Evolutionary conservation across 202 grass and related monocot species (phyloP).

Genomic region (Carex arenaria): DNA sequence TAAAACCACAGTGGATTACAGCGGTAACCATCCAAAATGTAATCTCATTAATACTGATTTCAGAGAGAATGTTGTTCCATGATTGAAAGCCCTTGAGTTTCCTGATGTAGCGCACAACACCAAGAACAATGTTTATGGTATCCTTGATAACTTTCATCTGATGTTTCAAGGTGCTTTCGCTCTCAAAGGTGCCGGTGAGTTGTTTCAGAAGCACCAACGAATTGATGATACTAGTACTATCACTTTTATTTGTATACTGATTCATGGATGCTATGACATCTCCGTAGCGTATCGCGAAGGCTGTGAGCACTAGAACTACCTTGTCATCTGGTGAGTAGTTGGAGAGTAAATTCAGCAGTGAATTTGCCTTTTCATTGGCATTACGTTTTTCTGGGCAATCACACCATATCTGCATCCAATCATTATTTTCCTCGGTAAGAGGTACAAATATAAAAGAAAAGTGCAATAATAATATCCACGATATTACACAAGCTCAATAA

Average conservation of each 20-base stretch:
- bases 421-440: too few species aligned
- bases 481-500: too few species aligned
- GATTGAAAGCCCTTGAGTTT: background rate
- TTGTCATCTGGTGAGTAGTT: slow-evolving; percentile 1
- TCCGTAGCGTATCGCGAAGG: background rate
- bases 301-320: background rate
- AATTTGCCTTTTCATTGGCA: slow-evolving; percentile 12
- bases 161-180: background rate
- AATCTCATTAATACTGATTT: background rate
- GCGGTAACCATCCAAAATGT: background rate
- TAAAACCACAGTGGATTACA: background rate
- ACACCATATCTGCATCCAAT: background rate
- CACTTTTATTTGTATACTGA: background rate
- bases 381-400: slow-evolving; percentile 7
- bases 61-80: background rate
- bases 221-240: background rate
- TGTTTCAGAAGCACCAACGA: slow-evolving; percentile 8
- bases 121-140: background rate
- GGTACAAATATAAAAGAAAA: too few species aligned
- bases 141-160: background rate
- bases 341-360: background rate
- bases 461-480: too few species aligned
- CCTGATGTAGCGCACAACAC: background rate
- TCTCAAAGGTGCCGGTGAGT: background rate
- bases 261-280: background rate